phyloP scores from a whole-genome alignment of 2,329 filamentous ascomycete genomes.

The Alternaria dauci region DNA sequence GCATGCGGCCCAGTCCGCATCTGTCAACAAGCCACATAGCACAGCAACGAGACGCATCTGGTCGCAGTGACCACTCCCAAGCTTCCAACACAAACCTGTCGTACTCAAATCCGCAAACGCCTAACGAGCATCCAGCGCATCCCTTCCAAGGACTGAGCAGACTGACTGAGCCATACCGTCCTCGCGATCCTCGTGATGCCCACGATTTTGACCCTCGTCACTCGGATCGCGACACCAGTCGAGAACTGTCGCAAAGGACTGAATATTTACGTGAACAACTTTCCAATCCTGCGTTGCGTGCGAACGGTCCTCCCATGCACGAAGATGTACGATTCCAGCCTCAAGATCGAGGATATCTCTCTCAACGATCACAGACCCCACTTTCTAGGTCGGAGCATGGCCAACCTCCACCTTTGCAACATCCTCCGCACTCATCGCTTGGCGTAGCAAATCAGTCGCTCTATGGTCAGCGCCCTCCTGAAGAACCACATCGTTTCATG shows the following conservation, averaged over 20 bases:
- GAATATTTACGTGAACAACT: slow-evolving; percentile 45
- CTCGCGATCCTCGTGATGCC: slow-evolving; percentile 40
- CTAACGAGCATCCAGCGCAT: slow-evolving; percentile 37
- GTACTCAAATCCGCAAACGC: slow-evolving; percentile 47
- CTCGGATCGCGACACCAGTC: slow-evolving; percentile 44
- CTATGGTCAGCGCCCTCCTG: slow-evolving; percentile 38
- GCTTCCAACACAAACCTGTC: slow-evolving; percentile 39
- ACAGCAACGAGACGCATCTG: slow-evolving; percentile 40
- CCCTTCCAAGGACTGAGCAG: slow-evolving; percentile 35
- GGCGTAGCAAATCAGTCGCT: slow-evolving; percentile 37
- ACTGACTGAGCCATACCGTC: slow-evolving; percentile 40
- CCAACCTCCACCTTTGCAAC: slow-evolving; percentile 42
- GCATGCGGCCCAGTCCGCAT: slow-evolving; percentile 50
- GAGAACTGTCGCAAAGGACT: slow-evolving; percentile 42
- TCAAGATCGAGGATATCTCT: slow-evolving; percentile 39
- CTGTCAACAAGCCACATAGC: slow-evolving; percentile 40
- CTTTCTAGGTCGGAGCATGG: slow-evolving; percentile 39
- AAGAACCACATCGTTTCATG: slow-evolving; percentile 41
- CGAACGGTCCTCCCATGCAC: slow-evolving; percentile 31
- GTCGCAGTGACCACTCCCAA: slow-evolving; percentile 46
- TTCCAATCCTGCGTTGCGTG: slow-evolving; percentile 31
- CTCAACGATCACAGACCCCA: slow-evolving; percentile 48
- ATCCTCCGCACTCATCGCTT: slow-evolving; percentile 44
- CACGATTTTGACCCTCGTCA: slow-evolving; percentile 43
- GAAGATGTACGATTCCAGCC: slow-evolving; percentile 43